Evolutionary conservation across 192 early-diverging fungal genomes (phyloP).

Genomic region (Mortierella alpina): DNA sequence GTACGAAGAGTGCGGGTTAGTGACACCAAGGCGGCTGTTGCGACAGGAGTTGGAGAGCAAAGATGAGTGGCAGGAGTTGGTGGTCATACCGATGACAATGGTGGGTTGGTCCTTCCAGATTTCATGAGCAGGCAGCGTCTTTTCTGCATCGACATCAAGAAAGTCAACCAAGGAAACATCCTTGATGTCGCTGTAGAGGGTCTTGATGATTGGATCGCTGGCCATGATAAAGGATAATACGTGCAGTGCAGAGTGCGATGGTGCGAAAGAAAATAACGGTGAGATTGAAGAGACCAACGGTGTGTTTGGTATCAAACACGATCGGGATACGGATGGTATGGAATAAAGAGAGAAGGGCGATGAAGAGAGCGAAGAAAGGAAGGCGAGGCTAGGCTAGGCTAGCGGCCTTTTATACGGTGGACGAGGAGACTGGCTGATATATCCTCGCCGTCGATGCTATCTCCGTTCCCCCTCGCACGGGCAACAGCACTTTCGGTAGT

Average conservation of each 20-base stretch:
- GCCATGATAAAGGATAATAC: background rate
- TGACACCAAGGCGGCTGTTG: background rate
- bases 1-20: background rate
- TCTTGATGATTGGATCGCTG: background rate
- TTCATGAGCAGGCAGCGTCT: constrained; percentile 13
- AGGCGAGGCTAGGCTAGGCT: no score
- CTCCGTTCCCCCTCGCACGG: no score
- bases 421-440: no score
- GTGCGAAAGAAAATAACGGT: background rate
- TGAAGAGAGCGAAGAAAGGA: no score
- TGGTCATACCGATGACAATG: constrained; percentile 32
- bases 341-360: background rate
- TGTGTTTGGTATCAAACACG: background rate
- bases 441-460: no score
- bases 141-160: constrained; percentile 9
- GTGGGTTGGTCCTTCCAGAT: constrained; percentile 42
- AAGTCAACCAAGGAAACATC: constrained; percentile 29
- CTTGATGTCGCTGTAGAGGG: constrained; percentile 29
- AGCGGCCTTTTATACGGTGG: no score
- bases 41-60: background rate
- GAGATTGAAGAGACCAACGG: no score
- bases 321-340: background rate
- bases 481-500: no score
- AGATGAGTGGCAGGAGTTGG: background rate
- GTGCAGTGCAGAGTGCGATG: background rate